Evolutionary conservation across 208 protist species (phyloP).

Genomic region (Polymyxa betae): DNA sequence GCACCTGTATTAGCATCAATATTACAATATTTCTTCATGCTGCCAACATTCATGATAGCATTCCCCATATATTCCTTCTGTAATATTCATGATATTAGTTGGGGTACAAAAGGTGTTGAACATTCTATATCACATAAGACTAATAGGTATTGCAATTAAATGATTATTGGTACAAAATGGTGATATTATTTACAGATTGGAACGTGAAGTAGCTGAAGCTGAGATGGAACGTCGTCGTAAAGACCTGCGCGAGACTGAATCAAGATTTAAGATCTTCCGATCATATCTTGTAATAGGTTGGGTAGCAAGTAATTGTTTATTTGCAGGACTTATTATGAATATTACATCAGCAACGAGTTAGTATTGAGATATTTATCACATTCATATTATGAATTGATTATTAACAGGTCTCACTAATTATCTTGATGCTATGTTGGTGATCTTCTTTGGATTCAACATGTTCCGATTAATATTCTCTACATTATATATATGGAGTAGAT

Average conservation of each 20-base stretch:
- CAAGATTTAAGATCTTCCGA: slow-evolving; percentile 28
- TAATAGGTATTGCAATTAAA: background rate
- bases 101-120: slow-evolving; percentile 45
- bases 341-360: background rate
- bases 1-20: background rate
- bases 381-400: background rate
- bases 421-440: background rate
- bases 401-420: background rate
- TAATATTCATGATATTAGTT: slow-evolving; percentile 54
- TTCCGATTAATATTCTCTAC: slow-evolving; percentile 45
- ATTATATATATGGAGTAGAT: slow-evolving; percentile 2
- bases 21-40: slow-evolving; percentile 52
- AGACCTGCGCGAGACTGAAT: slow-evolving; percentile 32
- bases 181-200: background rate
- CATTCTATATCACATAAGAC: background rate
- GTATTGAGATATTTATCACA: background rate
- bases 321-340: background rate
- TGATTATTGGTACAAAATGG: background rate
- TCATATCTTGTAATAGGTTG: slow-evolving; percentile 25
- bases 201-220: slow-evolving; percentile 40
- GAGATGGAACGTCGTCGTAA: slow-evolving; percentile 15
- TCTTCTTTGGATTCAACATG: slow-evolving; percentile 33
- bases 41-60: slow-evolving; percentile 33
- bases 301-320: slow-evolving; percentile 1
- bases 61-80: slow-evolving; percentile 50